These are phyloP conservation scores for Nepenthes mirabilis DNA, from an alignment of 148 eudicot genomes.

Conservation along the genomic window DNA sequence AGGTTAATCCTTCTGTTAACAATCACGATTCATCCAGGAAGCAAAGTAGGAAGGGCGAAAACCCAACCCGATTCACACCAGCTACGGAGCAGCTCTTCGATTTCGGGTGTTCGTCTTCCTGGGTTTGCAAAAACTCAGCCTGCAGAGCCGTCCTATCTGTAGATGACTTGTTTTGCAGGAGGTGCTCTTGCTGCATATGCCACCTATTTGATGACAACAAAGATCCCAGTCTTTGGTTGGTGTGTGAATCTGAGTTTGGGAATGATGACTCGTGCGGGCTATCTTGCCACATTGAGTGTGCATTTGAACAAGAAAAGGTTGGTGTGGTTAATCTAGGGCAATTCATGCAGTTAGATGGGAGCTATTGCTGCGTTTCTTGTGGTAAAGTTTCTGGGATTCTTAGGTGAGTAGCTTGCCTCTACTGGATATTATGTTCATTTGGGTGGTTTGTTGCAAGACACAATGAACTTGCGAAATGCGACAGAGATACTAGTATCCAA, in stretches of 20 bases:
- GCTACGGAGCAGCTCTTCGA: conserved; percentile 14
- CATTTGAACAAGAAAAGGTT: conserved; percentile 40
- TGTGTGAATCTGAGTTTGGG: conserved; percentile 57
- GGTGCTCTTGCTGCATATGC: conserved; percentile 93
- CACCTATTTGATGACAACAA: conserved; percentile 81
- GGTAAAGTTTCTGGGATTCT: conserved; percentile 85
- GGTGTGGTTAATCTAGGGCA: conserved; percentile 79
- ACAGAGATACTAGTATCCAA: too few species aligned
- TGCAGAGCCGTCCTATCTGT: conserved; percentile 47
- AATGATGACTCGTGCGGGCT: conserved; percentile 49
- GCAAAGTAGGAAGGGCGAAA: conserved; percentile 41
- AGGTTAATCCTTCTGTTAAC: conserved; percentile 15
- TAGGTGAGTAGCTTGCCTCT: conserved; percentile 40
- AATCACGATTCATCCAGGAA: conserved; percentile 23
- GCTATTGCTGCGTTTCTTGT: conserved; percentile 88
- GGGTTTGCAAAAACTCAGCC: conserved; percentile 72
- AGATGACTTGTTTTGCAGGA: conserved; percentile 55
- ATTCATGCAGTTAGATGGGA: conserved; percentile 73
- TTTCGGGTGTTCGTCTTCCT: conserved; percentile 24
- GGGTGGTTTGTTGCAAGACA: background rate
- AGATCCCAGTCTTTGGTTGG: conserved; percentile 92
- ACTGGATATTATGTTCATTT: background rate
- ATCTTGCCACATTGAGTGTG: conserved; percentile 93
- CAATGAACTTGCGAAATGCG: too few species aligned
- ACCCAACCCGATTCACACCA: conserved; percentile 25